Evolutionary conservation across 176 grass and related monocot species (phyloP), one percentile per base, ranked within the genome.

Genomic region (Alopecurus myosuroides): DNA sequence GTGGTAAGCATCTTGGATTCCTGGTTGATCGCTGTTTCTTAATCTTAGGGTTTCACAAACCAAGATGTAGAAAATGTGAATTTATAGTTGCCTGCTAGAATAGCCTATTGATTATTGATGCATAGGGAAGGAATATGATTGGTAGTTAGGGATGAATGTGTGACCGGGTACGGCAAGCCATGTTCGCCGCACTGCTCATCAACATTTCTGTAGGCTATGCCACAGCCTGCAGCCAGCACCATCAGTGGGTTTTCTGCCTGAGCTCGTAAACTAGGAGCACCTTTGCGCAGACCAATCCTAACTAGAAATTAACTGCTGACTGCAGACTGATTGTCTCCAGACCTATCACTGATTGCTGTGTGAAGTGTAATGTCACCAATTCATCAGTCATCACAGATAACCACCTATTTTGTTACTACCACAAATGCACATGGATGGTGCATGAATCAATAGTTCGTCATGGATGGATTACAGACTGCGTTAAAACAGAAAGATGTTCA

Each of bases 1-100:
- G 97, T 99, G 97, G 97, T 99, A 60, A 96, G 90, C 82, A 44
- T 34, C 61, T 34, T 51, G 72, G 45, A 9, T 75, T 75, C 71
- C 31, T 73, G 9, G 41, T 17, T 50, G 45, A 75, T 51, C 45
- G 13, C 37, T 76, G 34, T 62, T 79, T 70, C 56, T 13, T 81
- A 64, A 26, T 40, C 82, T 51, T 23, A 81, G 29, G 19, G 37
- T 70, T 85, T 56, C 45, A 1, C 23, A 57, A 39, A 9, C n/a
- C 4, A 20, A 74, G 8, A 28, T 33, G n/a, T 42, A 19, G 28
- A 57, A 48, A 60, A 19, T 26, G n/a, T 78, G 39, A 68, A 13
- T 70, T 58, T 19, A 36, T 73, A 33, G 35, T 41, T 42, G 44
- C 45, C 42, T 3, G 25, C 46, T 18, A 48, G 62, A 61, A 53